Conservation (phyloP, 176 grass and related monocot genomes). For the Rhynchospora tenuis region DNA sequence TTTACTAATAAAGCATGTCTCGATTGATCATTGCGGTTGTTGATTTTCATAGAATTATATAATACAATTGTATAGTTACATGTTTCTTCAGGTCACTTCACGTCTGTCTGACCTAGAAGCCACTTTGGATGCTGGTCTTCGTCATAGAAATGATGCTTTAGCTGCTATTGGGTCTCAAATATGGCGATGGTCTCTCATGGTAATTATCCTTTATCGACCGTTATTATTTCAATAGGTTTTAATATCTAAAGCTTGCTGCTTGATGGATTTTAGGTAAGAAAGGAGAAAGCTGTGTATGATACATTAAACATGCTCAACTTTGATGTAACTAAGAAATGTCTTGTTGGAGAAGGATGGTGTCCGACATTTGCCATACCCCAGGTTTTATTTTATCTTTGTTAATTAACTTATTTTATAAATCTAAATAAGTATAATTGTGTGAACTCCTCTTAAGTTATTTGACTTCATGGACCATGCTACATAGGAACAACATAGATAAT, state of each 20-base stretch:
- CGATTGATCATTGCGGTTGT: background rate
- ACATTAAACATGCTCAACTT: constrained; percentile 96
- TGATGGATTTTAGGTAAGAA: constrained; percentile 66
- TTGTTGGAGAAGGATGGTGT: constrained; percentile 99
- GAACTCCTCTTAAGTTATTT: background rate
- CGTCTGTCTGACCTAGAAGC: constrained; percentile 84
- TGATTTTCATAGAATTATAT: constrained; percentile 4
- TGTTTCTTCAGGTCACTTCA: constrained; percentile 60
- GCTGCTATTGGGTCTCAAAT: constrained; percentile 79
- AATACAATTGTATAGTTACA: constrained; percentile 8
- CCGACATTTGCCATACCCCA: constrained; percentile 94
- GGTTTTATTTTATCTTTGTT: constrained; percentile 39
- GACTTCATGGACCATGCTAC: background rate
- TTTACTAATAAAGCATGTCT: background rate
- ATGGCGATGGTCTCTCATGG: constrained; percentile 96
- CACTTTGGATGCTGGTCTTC: constrained; percentile 91
- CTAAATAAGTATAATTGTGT: background rate
- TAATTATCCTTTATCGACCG: constrained; percentile 25
- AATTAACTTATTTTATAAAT: constrained; percentile 16
- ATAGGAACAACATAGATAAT: background rate
- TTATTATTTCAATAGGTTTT: constrained; percentile 1
- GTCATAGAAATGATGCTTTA: constrained; percentile 94
- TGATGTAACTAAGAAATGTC: constrained; percentile 99
- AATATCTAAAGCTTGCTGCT: constrained; percentile 18
- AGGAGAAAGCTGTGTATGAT: constrained; percentile 99